phyloP scores from a whole-genome alignment of 73 alveolate genomes.

The Symbiodinium pilosum region DNA sequence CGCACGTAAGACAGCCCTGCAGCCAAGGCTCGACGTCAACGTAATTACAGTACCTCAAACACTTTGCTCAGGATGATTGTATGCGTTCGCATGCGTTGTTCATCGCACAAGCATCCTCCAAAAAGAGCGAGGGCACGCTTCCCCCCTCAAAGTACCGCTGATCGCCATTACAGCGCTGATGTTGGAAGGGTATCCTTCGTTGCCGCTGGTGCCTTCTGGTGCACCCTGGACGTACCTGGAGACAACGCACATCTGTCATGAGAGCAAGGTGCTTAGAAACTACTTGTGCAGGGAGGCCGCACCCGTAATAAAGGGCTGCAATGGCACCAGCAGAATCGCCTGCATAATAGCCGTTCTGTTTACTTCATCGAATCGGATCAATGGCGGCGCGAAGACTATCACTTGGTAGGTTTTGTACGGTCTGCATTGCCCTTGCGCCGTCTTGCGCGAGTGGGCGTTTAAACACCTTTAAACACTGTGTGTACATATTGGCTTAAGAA shows the following conservation, averaged over 20 bases:
- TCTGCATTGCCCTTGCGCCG: no score
- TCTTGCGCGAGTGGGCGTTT: no score
- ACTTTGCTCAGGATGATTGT: no score
- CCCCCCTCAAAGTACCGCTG: constrained; percentile 67
- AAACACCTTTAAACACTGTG: no score
- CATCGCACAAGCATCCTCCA: no score
- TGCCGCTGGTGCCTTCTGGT: constrained; percentile 73
- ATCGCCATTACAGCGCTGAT: constrained; percentile 69
- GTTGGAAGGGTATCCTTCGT: constrained; percentile 33
- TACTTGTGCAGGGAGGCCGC: background rate
- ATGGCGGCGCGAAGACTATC: no score
- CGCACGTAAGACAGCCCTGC: background rate
- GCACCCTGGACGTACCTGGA: constrained; percentile 52
- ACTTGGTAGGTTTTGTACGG: no score
- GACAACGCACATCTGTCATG: background rate
- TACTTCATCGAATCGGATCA: no score
- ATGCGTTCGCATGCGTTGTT: no score
- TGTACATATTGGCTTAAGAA: no score
- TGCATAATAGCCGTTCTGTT: no score
- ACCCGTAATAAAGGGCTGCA: constrained; percentile 88
- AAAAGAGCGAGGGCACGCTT: constrained; percentile 27
- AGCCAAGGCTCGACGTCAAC: background rate
- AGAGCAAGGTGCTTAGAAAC: background rate
- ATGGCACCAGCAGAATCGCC: constrained; percentile 92
- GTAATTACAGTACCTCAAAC: background rate